Conservation (phyloP, 1,139 yeast species). For the Hyphopichia khmerensis region DNA sequence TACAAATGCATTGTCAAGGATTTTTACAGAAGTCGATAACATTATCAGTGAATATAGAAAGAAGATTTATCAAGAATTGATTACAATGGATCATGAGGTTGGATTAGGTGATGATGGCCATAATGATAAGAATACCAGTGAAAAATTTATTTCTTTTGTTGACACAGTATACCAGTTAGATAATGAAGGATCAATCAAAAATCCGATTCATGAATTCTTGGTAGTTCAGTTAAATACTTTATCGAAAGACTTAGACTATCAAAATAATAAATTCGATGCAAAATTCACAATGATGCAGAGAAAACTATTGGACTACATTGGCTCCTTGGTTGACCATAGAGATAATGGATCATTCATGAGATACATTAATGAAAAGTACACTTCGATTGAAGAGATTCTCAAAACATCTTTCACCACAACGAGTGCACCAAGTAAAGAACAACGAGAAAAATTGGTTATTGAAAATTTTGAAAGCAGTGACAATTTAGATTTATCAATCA, state of each 20-base stretch:
- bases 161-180: constrained; percentile 39
- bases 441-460: constrained; percentile 26
- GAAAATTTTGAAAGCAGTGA: constrained; percentile 41
- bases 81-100: constrained; percentile 40
- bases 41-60: constrained; percentile 66
- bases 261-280: constrained; percentile 32
- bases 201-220: constrained; percentile 41
- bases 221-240: constrained; percentile 33
- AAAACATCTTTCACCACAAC: constrained; percentile 27
- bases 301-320: constrained; percentile 36
- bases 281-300: constrained; percentile 41
- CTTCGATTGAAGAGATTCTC: constrained; percentile 35
- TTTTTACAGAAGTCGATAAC: constrained; percentile 67
- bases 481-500: constrained; percentile 41
- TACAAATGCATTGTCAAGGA: constrained; percentile 37
- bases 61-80: constrained; percentile 59
- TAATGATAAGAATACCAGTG: constrained; percentile 15
- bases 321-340: constrained; percentile 31
- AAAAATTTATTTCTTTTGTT: constrained; percentile 38
- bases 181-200: constrained; percentile 13
- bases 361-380: constrained; percentile 42
- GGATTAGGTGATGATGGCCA: constrained; percentile 5
- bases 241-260: constrained; percentile 36
- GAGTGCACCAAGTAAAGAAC: constrained; percentile 21
- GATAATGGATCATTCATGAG: constrained; percentile 38